Base-by-base conservation (phyloP, 768 basidiomycete genomes). In the Calocybe gangraenosa region DNA sequence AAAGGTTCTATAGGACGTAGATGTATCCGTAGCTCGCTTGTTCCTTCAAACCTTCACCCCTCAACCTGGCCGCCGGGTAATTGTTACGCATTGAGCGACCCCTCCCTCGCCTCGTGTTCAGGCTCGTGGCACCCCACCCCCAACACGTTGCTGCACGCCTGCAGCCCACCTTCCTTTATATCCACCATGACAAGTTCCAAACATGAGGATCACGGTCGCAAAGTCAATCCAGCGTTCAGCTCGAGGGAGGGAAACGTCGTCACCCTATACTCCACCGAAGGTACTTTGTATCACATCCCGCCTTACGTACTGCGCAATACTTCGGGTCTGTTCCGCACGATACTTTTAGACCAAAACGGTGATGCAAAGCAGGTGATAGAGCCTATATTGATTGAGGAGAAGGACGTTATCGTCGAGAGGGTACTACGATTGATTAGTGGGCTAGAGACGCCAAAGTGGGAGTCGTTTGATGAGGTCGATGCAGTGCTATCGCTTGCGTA, bases 321-420 rank as follows among this genome's bases (percentile, higher is more conserved):
- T 4, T 51, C 49, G 15, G 69, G 71, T 18, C 73, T 73, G 68
- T 75, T 75, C 48, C 68, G 72, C 23, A 58, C 68, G 5, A 66
- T 78, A 43, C 49, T 46, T 18, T 22, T 44, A 28, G 25, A 28
- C 11, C 40, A 35, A 34, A 37, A n/a, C 20, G 44, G 1, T 20
- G 22, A 31, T 14, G 22, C 22, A 19, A 38, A 52, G 18, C 37
- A 45, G 36, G 36, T 15, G 38, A 48, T 44, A 25, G 46, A 46
- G 10, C 22, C 42, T 9, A 57, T 65, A 30, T 52, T 48, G 14
- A 37, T 68, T 30, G 62, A 65, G 17, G 72, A 72, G 47, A 51
- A 51, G 28, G 64, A 73, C 40, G 51, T 42, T n/a, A 56, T 66
- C 8, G 55, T 75, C 23, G 62, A 64, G 14, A 65, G 64, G 14